phyloP scores from a whole-genome alignment of 2,329 filamentous ascomycete genomes.

The Chrysoporthe deuterocubensis region DNA sequence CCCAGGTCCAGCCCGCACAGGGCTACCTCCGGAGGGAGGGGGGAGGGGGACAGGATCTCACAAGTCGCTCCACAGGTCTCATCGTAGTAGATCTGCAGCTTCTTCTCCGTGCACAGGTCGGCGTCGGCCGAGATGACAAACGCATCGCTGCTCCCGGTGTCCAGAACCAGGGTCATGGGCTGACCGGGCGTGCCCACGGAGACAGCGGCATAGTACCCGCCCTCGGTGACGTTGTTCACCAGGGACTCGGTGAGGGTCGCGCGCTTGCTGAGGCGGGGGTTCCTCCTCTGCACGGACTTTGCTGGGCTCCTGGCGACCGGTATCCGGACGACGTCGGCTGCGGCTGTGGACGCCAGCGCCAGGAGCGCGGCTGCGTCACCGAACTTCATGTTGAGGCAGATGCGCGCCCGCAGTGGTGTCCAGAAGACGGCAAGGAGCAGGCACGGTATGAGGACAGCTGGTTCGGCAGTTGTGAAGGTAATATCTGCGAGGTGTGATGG shows the following conservation, averaged over 20 bases:
- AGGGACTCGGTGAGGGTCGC: slow-evolving; percentile 41
- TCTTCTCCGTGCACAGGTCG: slow-evolving; percentile 44
- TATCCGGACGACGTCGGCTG: slow-evolving; percentile 31
- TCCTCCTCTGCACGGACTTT: slow-evolving; percentile 29
- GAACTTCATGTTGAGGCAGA: slow-evolving; percentile 20
- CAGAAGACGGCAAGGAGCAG: not conserved
- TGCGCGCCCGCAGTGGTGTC: not conserved
- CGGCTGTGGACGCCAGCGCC: slow-evolving; percentile 21
- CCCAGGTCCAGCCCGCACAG: not conserved
- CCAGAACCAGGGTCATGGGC: slow-evolving; percentile 57
- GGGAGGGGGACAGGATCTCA: slow-evolving; percentile 36
- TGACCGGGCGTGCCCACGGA: slow-evolving; percentile 64
- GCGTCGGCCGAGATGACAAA: slow-evolving; percentile 54
- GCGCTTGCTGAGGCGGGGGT: slow-evolving; percentile 32
- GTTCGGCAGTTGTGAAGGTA: not conserved
- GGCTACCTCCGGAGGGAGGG: too few species aligned
- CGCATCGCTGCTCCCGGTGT: slow-evolving; percentile 67
- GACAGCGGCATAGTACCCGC: slow-evolving; percentile 61
- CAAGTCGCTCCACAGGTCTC: slow-evolving; percentile 46
- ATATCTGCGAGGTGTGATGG: not conserved
- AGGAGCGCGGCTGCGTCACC: slow-evolving; percentile 3
- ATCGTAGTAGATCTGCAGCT: slow-evolving; percentile 42
- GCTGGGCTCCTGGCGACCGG: slow-evolving; percentile 28
- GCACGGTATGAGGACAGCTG: not conserved
- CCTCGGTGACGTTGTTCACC: slow-evolving; percentile 58